Evolutionary conservation across 2,329 filamentous ascomycete genomes (phyloP).

Genomic region (Ophiocordyceps robertsii): DNA sequence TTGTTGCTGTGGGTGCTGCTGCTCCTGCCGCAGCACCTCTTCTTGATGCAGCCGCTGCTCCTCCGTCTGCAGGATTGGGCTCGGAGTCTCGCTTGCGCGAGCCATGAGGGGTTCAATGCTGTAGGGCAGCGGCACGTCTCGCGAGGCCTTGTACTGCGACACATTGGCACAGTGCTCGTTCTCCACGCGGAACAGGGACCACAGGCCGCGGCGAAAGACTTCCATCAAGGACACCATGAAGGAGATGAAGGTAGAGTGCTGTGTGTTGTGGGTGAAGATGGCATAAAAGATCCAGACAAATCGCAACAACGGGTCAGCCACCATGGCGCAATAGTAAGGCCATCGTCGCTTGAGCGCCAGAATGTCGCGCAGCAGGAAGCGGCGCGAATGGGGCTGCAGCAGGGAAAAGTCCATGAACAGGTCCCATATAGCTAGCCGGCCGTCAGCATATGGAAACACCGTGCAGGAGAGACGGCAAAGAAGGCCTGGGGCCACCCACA

Average conservation of each 20-base stretch:
- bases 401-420: constrained; percentile 92
- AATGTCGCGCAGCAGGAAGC: constrained; percentile 60
- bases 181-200: constrained; percentile 87
- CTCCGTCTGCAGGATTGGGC: constrained; percentile 6
- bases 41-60: constrained; percentile 4
- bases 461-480: too few relatives aligned
- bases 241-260: constrained; percentile 72
- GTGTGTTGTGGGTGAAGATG: constrained; percentile 64
- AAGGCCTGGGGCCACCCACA: constrained; percentile 33
- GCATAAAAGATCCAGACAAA: constrained; percentile 94
- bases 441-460: neutral
- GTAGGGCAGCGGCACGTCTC: constrained; percentile 81
- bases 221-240: constrained; percentile 72
- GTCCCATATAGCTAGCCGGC: constrained; percentile 63
- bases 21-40: neutral
- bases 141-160: constrained; percentile 72
- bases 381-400: constrained; percentile 59
- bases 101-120: constrained; percentile 37
- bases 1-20: neutral
- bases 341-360: constrained; percentile 66
- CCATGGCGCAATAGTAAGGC: constrained; percentile 79
- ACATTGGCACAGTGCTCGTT: constrained; percentile 97
- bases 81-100: constrained; percentile 22
- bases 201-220: constrained; percentile 73
- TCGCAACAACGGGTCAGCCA: constrained; percentile 69